Evolutionary conservation across 2,329 filamentous ascomycete species (phyloP).

Genomic region (Ploettnerulaceae sp.): DNA sequence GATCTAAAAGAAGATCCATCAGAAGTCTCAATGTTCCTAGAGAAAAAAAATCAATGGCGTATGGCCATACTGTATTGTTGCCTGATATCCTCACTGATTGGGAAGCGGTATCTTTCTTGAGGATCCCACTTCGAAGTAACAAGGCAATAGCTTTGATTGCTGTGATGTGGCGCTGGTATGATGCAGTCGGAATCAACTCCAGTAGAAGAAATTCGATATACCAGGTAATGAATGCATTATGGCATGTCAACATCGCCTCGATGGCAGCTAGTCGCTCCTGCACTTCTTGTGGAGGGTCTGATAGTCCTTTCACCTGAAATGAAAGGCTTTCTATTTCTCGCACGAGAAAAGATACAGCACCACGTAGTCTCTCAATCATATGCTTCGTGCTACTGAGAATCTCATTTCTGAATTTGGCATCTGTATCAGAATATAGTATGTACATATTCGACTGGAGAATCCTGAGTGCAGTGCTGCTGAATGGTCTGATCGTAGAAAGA

Average conservation of each 20-base stretch:
- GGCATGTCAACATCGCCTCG: slow-evolving; percentile 37
- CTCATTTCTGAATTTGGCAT: slow-evolving; percentile 81
- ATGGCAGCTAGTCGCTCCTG: slow-evolving; percentile 12
- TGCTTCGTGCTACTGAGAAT: slow-evolving; percentile 69
- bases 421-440: slow-evolving; percentile 74
- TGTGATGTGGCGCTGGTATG: slow-evolving; percentile 85
- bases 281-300: slow-evolving; percentile 22
- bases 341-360: slow-evolving; percentile 54
- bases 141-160: slow-evolving; percentile 66
- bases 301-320: slow-evolving; percentile 8
- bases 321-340: slow-evolving; percentile 33
- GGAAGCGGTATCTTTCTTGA: slow-evolving; percentile 14
- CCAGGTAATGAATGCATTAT: slow-evolving; percentile 65
- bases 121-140: slow-evolving; percentile 46
- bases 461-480: slow-evolving; percentile 56
- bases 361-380: slow-evolving; percentile 70
- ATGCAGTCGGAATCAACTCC: slow-evolving; percentile 75
- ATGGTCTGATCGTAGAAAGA: slow-evolving; percentile 66
- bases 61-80: slow-evolving; percentile 28
- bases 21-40: slow-evolving; percentile 56
- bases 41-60: slow-evolving; percentile 36
- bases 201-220: slow-evolving; percentile 66
- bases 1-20: slow-evolving; percentile 77
- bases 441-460: slow-evolving; percentile 62
- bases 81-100: slow-evolving; percentile 1